Conservation (phyloP, 306 rosid species). For the Castanospermum australe region DNA sequence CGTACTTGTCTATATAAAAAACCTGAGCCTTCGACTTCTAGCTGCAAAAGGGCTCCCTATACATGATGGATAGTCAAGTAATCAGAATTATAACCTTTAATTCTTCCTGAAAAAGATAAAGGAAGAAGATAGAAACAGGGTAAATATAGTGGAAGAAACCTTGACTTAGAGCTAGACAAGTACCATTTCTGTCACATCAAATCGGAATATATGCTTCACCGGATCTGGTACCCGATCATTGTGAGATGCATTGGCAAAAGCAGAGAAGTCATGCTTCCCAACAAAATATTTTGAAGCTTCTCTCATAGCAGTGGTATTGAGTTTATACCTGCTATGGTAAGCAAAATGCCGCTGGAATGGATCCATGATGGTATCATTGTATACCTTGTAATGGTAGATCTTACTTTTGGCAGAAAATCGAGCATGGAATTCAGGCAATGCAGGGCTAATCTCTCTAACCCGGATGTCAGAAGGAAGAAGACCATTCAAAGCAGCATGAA, state of each 20-base stretch:
- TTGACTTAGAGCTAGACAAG: background rate
- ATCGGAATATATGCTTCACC: slow-evolving; percentile 67
- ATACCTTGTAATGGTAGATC: slow-evolving; percentile 90
- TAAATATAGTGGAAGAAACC: slow-evolving; percentile 11
- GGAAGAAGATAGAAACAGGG: background rate
- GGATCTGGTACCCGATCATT: slow-evolving; percentile 69
- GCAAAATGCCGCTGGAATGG: slow-evolving; percentile 79
- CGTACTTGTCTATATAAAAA: slow-evolving; percentile 94
- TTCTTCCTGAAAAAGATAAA: background rate
- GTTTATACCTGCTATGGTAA: slow-evolving; percentile 71
- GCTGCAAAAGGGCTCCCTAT: slow-evolving; percentile 45
- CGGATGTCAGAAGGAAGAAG: slow-evolving; percentile 90
- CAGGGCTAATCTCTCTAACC: slow-evolving; percentile 83
- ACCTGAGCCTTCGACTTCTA: slow-evolving; percentile 94
- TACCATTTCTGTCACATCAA: slow-evolving; percentile 76
- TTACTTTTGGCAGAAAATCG: slow-evolving; percentile 86
- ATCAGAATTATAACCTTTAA: slow-evolving; percentile 6
- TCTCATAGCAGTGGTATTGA: slow-evolving; percentile 66
- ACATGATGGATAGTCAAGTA: slow-evolving; percentile 6
- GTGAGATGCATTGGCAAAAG: slow-evolving; percentile 80
- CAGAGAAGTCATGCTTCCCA: slow-evolving; percentile 89
- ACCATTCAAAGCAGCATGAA: slow-evolving; percentile 83
- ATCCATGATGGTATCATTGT: slow-evolving; percentile 76
- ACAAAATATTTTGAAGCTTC: slow-evolving; percentile 78
- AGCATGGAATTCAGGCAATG: slow-evolving; percentile 78